Conservation (phyloP, 345 rosid genomes). For the Eucalyptus sp. region DNA sequence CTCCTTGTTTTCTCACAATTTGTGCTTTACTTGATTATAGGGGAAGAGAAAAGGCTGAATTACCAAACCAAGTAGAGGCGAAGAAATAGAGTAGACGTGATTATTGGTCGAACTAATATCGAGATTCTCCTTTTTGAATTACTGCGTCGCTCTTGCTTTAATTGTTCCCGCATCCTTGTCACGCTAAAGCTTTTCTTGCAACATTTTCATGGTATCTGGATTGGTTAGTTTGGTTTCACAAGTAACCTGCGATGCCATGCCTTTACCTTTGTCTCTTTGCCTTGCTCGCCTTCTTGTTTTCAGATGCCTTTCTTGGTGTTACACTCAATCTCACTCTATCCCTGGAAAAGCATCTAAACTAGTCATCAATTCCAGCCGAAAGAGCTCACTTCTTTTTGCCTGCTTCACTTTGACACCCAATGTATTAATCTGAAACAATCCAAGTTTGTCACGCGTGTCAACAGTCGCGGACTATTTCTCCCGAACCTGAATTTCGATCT, state of each 20-base stretch:
- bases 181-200: neutral
- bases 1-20: neutral
- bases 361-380: neutral
- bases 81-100: neutral
- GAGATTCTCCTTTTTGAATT: neutral
- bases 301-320: neutral
- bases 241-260: neutral
- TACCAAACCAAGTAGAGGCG: neutral
- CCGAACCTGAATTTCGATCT: neutral
- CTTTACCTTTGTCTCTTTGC: neutral
- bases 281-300: neutral
- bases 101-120: neutral
- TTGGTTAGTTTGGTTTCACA: neutral
- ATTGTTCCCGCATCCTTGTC: neutral
- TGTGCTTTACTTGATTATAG: neutral
- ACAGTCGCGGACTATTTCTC: neutral
- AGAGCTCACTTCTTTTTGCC: neutral
- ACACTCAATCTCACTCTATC: neutral
- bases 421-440: neutral
- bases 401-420: neutral
- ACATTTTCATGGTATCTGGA: neutral
- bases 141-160: neutral
- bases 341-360: neutral
- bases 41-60: neutral
- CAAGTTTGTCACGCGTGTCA: neutral